Conservation (phyloP, 225 moss, liverwort and hornwort species). For the Rhytidiadelphus loreus region DNA sequence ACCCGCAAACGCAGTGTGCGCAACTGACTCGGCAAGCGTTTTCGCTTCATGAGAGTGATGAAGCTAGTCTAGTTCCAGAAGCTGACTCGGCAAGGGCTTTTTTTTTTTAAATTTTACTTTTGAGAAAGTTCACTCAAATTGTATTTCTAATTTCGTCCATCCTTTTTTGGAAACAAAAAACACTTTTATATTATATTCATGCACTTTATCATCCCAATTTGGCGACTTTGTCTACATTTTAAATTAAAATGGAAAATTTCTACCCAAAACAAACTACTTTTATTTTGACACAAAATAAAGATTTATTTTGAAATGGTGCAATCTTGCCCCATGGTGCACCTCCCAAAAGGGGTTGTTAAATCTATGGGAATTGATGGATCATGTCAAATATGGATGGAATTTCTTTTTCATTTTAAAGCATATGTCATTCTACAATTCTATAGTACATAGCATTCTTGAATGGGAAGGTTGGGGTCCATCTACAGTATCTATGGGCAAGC, state of each 20-base stretch:
- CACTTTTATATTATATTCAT: neutral
- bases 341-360: too few relatives aligned
- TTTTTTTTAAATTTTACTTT: neutral
- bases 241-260: neutral
- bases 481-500: neutral
- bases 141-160: neutral
- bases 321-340: fast-evolving
- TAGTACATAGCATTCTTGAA: neutral
- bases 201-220: neutral
- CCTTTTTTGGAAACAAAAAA: neutral
- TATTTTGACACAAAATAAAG: neutral
- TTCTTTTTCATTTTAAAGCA: fast-evolving
- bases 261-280: neutral
- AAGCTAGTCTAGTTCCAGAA: neutral
- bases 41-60: neutral
- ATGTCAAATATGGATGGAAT: neutral
- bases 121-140: neutral
- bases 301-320: neutral
- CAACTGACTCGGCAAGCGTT: too few relatives aligned
- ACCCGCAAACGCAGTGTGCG: neutral
- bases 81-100: neutral
- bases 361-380: neutral
- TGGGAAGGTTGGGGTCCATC: neutral
- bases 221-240: neutral
- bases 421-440: neutral